A percentile compares a stretch with the other conserved stretches of the same genome.
Evolutionary conservation across 129 eudicot genomes (phyloP).

Genomic region (Centaurea solstitialis): DNA sequence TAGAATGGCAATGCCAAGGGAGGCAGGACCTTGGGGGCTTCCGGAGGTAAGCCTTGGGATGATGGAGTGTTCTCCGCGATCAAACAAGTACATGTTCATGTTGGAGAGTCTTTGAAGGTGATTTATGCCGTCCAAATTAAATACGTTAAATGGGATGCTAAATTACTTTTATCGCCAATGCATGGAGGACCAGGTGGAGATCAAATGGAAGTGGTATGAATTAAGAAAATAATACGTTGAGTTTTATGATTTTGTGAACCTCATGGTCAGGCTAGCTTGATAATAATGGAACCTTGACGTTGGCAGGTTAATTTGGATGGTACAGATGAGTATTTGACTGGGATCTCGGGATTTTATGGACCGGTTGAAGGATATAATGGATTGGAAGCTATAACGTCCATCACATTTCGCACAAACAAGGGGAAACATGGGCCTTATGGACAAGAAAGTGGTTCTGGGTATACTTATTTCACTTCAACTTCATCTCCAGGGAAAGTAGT

Average conservation of each 20-base stretch:
- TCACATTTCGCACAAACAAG: slow-evolving; percentile 7
- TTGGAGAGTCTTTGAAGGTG: slow-evolving; percentile 4
- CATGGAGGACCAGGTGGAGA: slow-evolving; percentile 28
- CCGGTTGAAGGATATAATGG: slow-evolving; percentile 1
- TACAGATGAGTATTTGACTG: neutral
- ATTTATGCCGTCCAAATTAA: slow-evolving; percentile 17
- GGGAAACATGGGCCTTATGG: slow-evolving; percentile 9
- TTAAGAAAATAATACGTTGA: neutral
- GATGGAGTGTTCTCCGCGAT: slow-evolving; percentile 23
- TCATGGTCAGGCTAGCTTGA: neutral
- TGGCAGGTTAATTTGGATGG: slow-evolving; percentile 20
- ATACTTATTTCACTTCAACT: neutral
- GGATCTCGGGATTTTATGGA: slow-evolving; percentile 13
- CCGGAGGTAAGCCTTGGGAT: slow-evolving; percentile 20
- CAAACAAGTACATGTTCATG: slow-evolving; percentile 18
- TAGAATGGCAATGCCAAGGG: neutral
- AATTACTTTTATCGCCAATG: slow-evolving; percentile 12
- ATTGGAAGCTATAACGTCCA: slow-evolving; percentile 5
- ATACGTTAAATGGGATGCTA: slow-evolving; percentile 25
- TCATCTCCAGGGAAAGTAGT: slow-evolving; percentile 12
- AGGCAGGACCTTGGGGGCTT: slow-evolving; percentile 19
- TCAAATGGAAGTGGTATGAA: neutral
- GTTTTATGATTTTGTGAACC: neutral
- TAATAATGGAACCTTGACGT: neutral
- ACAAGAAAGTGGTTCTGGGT: neutral